A percentile compares a stretch with the other conserved stretches of the same genome.
Conservation (phyloP, 495 filamentous ascomycete genomes). For the Aspergillus saccharolyticus region DNA sequence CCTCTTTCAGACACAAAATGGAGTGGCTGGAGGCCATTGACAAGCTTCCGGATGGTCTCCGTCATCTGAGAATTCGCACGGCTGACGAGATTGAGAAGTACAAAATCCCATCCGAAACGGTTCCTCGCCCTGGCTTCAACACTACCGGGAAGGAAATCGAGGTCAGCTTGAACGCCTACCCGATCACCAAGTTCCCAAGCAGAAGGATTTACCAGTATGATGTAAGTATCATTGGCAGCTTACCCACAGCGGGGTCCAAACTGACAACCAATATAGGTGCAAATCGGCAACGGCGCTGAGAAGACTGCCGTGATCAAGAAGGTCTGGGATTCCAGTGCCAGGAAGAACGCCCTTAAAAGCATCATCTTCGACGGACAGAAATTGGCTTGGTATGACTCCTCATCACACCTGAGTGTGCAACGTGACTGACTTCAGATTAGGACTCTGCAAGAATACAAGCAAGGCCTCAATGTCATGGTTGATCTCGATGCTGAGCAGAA, state of each 20-base stretch:
- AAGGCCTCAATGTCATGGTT: conserved; percentile 45
- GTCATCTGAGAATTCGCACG: conserved; percentile 21
- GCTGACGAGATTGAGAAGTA: conserved; percentile 27
- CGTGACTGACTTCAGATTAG: conserved; percentile 17
- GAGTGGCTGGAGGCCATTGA: conserved; percentile 19
- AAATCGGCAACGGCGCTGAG: conserved; percentile 56
- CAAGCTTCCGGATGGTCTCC: conserved; percentile 21
- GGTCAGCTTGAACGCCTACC: conserved; percentile 69
- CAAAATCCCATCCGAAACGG: conserved; percentile 23
- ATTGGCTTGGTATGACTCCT: conserved; percentile 65
- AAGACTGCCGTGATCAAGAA: conserved; percentile 62
- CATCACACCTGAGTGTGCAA: background rate
- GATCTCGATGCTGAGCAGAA: conserved; percentile 63
- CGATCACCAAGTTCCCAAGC: conserved; percentile 49
- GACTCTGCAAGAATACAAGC: conserved; percentile 31
- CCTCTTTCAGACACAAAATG: conserved; percentile 16
- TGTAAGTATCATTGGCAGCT: conserved; percentile 52
- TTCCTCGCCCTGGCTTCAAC: conserved; percentile 50
- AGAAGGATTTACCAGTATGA: conserved; percentile 75
- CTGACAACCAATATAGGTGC: conserved; percentile 42
- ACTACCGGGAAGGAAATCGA: conserved; percentile 51
- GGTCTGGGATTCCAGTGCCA: conserved; percentile 60
- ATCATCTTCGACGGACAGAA: conserved; percentile 77
- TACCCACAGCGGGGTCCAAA: background rate
- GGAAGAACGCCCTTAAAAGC: conserved; percentile 48